These are phyloP conservation scores for Trichomonas vaginalis DNA, from an alignment of 208 protist genomes.

Conservation along the genomic window DNA sequence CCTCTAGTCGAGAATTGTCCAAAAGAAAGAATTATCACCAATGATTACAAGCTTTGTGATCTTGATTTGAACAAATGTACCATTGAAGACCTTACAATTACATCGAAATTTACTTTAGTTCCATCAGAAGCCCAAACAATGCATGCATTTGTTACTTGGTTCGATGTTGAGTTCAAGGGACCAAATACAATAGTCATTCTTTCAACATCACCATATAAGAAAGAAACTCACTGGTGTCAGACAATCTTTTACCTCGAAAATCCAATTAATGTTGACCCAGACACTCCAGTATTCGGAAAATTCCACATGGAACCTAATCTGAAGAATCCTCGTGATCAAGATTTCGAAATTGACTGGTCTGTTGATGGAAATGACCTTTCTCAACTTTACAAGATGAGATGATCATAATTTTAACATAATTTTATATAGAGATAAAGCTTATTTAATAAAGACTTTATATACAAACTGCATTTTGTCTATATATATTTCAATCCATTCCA, in stretches of 20 bases:
- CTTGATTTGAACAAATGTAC: constrained; percentile 50
- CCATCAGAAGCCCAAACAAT: constrained; percentile 40
- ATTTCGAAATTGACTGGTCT: constrained; percentile 47
- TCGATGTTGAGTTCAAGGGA: constrained; percentile 49
- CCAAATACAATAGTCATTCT: constrained; percentile 47
- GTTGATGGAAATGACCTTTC: background rate
- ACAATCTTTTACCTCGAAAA: constrained; percentile 82
- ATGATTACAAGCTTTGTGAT: constrained; percentile 26
- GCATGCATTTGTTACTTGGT: constrained; percentile 59
- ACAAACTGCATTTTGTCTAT: no score
- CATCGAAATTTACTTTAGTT: constrained; percentile 38
- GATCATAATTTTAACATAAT: background rate
- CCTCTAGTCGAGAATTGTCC: constrained; percentile 59
- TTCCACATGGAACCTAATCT: constrained; percentile 62
- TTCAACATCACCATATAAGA: constrained; percentile 43
- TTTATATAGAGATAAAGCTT: background rate
- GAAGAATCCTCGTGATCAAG: constrained; percentile 72
- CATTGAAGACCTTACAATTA: constrained; percentile 26
- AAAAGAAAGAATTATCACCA: constrained; percentile 42
- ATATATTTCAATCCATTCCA: no score
- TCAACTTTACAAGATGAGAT: background rate
- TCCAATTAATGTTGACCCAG: constrained; percentile 52
- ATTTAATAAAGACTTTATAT: background rate
- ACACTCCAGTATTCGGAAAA: constrained; percentile 55
- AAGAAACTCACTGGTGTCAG: constrained; percentile 75